Conservation (phyloP, 371 early-diverging fungal genomes). For the Syncephalastrum sp. region DNA sequence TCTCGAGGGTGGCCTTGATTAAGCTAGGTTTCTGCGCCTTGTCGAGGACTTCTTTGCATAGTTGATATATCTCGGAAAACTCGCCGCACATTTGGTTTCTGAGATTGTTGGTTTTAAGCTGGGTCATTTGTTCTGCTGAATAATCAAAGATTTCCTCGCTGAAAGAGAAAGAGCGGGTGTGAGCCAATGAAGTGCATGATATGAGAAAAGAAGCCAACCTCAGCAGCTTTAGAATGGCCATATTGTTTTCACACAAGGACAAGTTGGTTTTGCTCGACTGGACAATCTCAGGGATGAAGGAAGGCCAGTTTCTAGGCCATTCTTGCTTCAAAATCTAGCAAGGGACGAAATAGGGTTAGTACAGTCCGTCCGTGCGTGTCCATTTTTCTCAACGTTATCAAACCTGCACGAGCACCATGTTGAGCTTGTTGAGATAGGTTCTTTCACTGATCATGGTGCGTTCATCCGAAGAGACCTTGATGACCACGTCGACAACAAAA, state of each 20-base stretch:
- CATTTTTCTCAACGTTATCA: background rate
- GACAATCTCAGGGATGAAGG: constrained; percentile 98
- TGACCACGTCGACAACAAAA: constrained; percentile 88
- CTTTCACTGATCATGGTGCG: constrained; percentile 65
- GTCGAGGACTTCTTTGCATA: constrained; percentile 95
- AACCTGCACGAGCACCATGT: constrained; percentile 95
- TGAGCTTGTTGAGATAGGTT: constrained; percentile 85
- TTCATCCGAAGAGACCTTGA: constrained; percentile 89
- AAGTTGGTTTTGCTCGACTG: constrained; percentile 89
- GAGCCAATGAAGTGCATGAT: background rate
- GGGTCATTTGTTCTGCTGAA: constrained; percentile 97
- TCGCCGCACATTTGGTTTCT: constrained; percentile 95
- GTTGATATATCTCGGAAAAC: constrained; percentile 93
- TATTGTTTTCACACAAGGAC: constrained; percentile 97
- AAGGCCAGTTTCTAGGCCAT: constrained; percentile 99
- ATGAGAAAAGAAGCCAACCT: constrained; percentile 54
- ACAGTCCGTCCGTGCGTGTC: background rate
- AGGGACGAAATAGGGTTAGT: constrained; percentile 8
- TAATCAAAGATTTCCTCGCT: constrained; percentile 99
- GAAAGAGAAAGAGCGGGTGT: constrained; percentile 1
- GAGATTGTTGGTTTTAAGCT: constrained; percentile 86
- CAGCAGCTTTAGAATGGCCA: constrained; percentile 95
- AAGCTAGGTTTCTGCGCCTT: constrained; percentile 86
- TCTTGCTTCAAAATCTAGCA: constrained; percentile 98
- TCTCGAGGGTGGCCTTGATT: constrained; percentile 90